Percentiles rank a stretch among this genome's conserved stretches.
Conservation (phyloP, 768 basidiomycete genomes). For the Aureoboletus auriporus region DNA sequence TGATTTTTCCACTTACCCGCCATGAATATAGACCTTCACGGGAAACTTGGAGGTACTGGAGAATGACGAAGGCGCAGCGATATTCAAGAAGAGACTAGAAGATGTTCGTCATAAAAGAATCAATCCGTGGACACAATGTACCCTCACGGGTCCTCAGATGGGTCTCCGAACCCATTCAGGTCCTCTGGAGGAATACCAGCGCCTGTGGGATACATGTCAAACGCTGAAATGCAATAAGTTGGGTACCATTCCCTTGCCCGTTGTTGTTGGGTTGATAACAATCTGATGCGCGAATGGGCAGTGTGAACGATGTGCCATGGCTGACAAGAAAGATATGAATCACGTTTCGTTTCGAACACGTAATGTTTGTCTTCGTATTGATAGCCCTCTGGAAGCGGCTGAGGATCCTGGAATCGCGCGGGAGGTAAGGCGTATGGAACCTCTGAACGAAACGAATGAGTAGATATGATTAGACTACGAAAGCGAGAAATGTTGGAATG, state of each 20-base stretch:
- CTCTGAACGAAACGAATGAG: constrained; percentile 39
- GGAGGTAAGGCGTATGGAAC: constrained; percentile 70
- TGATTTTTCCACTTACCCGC: constrained; percentile 45
- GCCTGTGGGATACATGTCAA: too few species aligned
- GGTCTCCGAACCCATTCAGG: constrained; percentile 60
- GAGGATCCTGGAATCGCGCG: constrained; percentile 59
- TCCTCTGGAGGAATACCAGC: constrained; percentile 35
- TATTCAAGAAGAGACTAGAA: constrained; percentile 58
- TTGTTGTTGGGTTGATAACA: constrained; percentile 58
- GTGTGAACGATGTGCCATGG: too few species aligned
- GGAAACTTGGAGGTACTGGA: constrained; percentile 45
- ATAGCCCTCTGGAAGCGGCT: constrained; percentile 48
- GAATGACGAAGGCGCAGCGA: constrained; percentile 48
- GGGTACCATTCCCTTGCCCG: constrained; percentile 51
- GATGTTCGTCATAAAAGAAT: background rate
- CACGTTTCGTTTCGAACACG: constrained; percentile 53
- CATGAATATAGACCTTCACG: constrained; percentile 73
- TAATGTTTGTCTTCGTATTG: constrained; percentile 58
- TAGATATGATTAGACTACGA: too few species aligned
- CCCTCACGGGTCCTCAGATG: constrained; percentile 63
- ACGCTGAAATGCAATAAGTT: too few species aligned
- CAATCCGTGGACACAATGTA: background rate
- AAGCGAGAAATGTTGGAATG: background rate
- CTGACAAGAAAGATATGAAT: constrained; percentile 8
- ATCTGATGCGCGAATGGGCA: constrained; percentile 34